Evolutionary conservation across 805 yeast species (phyloP), one percentile per base, ranked within the genome.

Genomic region (Starmerella kuoi): DNA sequence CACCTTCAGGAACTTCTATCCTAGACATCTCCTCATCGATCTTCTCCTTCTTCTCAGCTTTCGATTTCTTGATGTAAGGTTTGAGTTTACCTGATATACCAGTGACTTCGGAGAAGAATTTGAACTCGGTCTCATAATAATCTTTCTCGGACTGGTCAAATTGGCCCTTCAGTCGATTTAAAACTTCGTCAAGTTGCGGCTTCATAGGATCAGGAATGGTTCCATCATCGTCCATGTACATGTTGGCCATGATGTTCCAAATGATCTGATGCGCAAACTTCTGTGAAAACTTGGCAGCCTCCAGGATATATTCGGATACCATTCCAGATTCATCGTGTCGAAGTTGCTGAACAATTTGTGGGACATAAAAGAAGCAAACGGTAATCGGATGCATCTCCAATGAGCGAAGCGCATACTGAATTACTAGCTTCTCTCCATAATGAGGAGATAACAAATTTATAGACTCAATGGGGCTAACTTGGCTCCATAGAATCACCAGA

Each of bases 181-280:
- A 76, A 25, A 88, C 82, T 34, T 66, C 67, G 58, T 88, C 96
- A 49, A 91, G 67, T 2, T 69, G 69, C 1, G 96, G 95, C 60
- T 88, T 88, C 55, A 88, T 66, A 1, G 73, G 67, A 61, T 87
- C 95, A 3, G 93, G 91, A 6, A 73, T 69, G 0, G 75, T 67
- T 0, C 85, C 78, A 8, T 88, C 95, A 53, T 88, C 97, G 57
- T 83, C 96, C 52, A 79, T 80, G 61, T 73, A 91, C 48, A 86
- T 75, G 57, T 93, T 91, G 1, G 99, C 97, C 55, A 80, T 63
- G 82, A 91, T 85, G 56, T 91, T 91, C 99, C 99, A 91, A 42
- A 91, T 85, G 50, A 91, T 87, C 62, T 91, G 99, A 61, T 91
- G 99, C 0, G 97, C 87, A 68, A 91, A 91, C 48, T 88, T 66